A percentile compares a stretch with the other conserved stretches of the same genome.
Conservation (phyloP, 371 early-diverging fungal species). For the Nematocida ausubeli region DNA sequence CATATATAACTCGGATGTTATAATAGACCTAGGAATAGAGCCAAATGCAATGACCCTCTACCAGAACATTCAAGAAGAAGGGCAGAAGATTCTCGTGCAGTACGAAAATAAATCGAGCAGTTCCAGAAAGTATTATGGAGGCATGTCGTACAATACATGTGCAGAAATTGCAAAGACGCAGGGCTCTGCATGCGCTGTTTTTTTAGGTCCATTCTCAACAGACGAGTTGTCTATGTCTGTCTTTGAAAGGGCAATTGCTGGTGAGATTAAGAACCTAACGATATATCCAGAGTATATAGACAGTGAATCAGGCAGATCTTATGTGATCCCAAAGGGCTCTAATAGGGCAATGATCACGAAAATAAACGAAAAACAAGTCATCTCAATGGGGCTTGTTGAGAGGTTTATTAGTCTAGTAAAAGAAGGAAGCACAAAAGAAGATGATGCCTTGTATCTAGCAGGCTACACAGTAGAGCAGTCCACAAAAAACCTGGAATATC, state of each 20-base stretch:
- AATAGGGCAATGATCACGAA: constrained; percentile 49
- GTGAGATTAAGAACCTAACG: not conserved
- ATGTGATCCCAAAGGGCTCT: constrained; percentile 26
- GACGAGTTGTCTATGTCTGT: constrained; percentile 11
- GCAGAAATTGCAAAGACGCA: constrained; percentile 19
- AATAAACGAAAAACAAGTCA: not conserved
- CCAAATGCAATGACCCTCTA: constrained; percentile 41
- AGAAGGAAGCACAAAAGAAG: not conserved
- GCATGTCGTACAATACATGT: constrained; percentile 43
- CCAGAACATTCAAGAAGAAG: not conserved
- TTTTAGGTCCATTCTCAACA: constrained; percentile 47
- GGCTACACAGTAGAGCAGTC: constrained; percentile 48
- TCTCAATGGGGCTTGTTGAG: not conserved
- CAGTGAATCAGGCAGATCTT: constrained; percentile 32
- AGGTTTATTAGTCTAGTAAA: not conserved
- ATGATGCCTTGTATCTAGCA: constrained; percentile 7
- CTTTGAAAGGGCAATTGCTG: constrained; percentile 14
- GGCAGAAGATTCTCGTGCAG: not conserved
- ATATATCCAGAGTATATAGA: constrained; percentile 10
- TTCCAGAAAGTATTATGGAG: constrained; percentile 22
- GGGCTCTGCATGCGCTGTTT: not conserved
- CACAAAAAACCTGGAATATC: not conserved
- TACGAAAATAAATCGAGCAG: constrained; percentile 2
- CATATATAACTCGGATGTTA: constrained; percentile 6
- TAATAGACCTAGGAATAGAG: constrained; percentile 4